phyloP scores from a whole-genome alignment of 306 rosid species.

The Hylodesmum podocarpum region DNA sequence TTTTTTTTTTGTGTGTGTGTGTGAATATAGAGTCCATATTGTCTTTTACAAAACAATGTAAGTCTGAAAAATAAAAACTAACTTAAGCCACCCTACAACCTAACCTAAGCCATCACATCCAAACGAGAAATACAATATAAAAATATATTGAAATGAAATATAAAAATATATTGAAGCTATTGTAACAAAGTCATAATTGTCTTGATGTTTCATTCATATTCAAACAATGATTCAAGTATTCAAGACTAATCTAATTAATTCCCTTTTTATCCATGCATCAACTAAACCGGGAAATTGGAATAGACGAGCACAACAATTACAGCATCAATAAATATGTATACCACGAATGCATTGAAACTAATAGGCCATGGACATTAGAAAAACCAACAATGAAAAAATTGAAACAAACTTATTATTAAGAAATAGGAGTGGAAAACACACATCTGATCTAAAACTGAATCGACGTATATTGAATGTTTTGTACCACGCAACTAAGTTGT shows the following conservation, averaged over 20 bases:
- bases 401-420: slow-evolving; percentile 15
- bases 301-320: too few relatives aligned
- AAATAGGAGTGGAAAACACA: neutral
- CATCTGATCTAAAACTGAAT: neutral
- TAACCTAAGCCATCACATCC: too few relatives aligned
- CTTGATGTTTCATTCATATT: neutral
- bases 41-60: too few relatives aligned
- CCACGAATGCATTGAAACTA: neutral
- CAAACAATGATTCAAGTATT: slow-evolving; percentile 8
- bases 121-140: too few relatives aligned
- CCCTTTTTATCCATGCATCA: neutral
- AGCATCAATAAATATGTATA: neutral
- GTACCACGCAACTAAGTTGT: neutral
- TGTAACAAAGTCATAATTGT: too few relatives aligned
- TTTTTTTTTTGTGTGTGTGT: too few relatives aligned
- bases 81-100: too few relatives aligned
- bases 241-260: neutral
- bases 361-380: neutral
- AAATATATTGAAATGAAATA: too few relatives aligned
- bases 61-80: too few relatives aligned
- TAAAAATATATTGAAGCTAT: too few relatives aligned
- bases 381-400: neutral
- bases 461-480: slow-evolving; percentile 7
- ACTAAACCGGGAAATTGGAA: too few relatives aligned
- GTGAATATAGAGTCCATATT: too few relatives aligned